These are phyloP conservation scores for Entelexis paramagnoliae DNA, from an alignment of 1,139 yeast genomes.

Conservation along the genomic window DNA sequence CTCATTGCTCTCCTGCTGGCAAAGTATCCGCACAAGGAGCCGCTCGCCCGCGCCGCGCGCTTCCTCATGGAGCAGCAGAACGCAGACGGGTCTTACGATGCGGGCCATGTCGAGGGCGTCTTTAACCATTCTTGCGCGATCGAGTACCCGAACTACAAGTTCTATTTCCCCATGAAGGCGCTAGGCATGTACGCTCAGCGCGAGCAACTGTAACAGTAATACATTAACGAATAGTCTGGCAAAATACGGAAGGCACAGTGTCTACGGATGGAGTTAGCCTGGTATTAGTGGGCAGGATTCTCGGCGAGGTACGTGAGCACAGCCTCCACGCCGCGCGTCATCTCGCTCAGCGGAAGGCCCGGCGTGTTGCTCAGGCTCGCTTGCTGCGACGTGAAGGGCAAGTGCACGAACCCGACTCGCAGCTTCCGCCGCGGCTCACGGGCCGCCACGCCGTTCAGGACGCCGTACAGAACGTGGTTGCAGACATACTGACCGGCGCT, in stretches of 20 bases:
- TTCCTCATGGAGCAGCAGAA: constrained; percentile 60
- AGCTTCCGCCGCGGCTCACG: background rate
- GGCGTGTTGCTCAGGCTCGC: constrained; percentile 8
- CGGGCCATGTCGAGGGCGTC: constrained; percentile 86
- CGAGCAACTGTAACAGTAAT: background rate
- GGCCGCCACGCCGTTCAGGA: constrained; percentile 13
- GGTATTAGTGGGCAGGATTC: background rate
- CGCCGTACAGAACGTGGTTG: constrained; percentile 21
- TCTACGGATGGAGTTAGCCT: too few relatives aligned
- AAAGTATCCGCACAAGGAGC: constrained; percentile 58
- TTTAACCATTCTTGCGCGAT: constrained; percentile 90
- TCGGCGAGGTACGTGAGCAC: constrained; percentile 2
- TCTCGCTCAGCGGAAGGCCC: constrained; percentile 10
- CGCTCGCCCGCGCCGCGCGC: constrained; percentile 53
- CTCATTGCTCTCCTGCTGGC: constrained; percentile 72
- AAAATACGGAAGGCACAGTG: too few relatives aligned
- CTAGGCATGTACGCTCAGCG: constrained; percentile 54
- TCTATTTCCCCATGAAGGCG: constrained; percentile 85
- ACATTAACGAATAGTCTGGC: background rate
- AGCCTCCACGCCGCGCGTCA: constrained; percentile 11
- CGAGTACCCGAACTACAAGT: constrained; percentile 90
- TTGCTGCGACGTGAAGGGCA: constrained; percentile 18
- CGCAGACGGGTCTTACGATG: constrained; percentile 72
- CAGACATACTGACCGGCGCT: constrained; percentile 22
- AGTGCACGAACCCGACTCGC: constrained; percentile 21